Evolutionary conservation across 768 basidiomycete species (phyloP).

Genomic region (Agrocybe chaxingu): DNA sequence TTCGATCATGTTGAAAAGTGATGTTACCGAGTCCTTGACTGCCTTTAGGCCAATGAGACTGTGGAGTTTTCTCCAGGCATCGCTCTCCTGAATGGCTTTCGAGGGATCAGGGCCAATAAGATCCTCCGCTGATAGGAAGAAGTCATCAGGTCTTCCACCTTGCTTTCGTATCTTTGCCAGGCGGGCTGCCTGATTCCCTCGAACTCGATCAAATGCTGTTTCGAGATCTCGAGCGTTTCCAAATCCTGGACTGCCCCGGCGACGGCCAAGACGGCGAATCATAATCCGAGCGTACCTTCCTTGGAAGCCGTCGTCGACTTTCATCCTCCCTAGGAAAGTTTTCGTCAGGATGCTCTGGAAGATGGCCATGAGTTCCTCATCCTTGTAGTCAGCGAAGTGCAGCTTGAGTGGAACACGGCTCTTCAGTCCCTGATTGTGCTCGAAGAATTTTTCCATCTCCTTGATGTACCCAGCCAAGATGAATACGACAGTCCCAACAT

Average conservation of each 20-base stretch:
- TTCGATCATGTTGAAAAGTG: conserved; percentile 41
- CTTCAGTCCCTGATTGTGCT: conserved; percentile 66
- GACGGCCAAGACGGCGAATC: conserved; percentile 58
- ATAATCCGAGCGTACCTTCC: conserved; percentile 57
- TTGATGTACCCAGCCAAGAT: conserved; percentile 69
- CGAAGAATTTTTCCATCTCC: conserved; percentile 76
- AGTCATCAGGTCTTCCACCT: conserved; percentile 44
- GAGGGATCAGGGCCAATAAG: conserved; percentile 66
- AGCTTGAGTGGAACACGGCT: conserved; percentile 67
- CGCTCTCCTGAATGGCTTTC: conserved; percentile 38
- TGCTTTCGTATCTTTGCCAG: conserved; percentile 35
- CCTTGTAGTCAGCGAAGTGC: conserved; percentile 59
- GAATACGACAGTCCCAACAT: conserved; percentile 60
- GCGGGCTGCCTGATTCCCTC: conserved; percentile 52
- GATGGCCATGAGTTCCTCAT: conserved; percentile 54
- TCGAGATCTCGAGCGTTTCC: conserved; percentile 66
- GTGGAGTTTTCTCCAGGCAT: conserved; percentile 51
- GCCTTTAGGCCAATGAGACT: conserved; percentile 48
- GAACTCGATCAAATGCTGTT: conserved; percentile 43
- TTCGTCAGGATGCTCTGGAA: conserved; percentile 45
- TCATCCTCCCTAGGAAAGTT: conserved; percentile 47
- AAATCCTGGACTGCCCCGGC: conserved; percentile 57
- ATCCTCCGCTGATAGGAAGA: conserved; percentile 49
- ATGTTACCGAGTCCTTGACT: conserved; percentile 54
- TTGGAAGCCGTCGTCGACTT: conserved; percentile 47